Evolutionary conservation across 306 rosid species (phyloP).

Genomic region (Phaseolus lunatus): DNA sequence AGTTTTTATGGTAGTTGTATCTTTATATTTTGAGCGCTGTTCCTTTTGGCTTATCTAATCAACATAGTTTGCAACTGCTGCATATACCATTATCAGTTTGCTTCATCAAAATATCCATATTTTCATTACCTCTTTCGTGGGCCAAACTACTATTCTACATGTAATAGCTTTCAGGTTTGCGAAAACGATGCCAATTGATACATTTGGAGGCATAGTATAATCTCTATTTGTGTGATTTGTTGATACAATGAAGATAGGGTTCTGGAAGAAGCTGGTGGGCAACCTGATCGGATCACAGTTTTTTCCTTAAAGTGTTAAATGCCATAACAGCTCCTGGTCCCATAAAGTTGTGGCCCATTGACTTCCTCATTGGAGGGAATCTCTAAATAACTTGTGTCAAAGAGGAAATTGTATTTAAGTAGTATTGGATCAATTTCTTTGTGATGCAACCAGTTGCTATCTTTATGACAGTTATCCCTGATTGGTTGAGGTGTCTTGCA

Average conservation of each 20-base stretch:
- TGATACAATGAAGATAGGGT: not conserved
- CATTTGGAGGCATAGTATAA: not conserved
- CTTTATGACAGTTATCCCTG: not conserved
- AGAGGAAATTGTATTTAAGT: not conserved
- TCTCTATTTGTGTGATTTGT: not conserved
- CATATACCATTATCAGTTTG: not conserved
- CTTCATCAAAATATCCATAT: not conserved
- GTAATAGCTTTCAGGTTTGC: not conserved
- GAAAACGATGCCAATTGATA: not conserved
- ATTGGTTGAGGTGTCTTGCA: conserved; percentile 1
- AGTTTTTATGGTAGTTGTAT: not conserved
- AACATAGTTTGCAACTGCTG: conserved; percentile 2
- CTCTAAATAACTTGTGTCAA: not conserved
- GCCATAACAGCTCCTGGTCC: conserved; percentile 13
- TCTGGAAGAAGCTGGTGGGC: conserved; percentile 12
- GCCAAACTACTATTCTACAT: not conserved
- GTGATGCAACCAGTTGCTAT: not conserved
- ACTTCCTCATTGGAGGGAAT: conserved; percentile 18
- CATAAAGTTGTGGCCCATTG: conserved; percentile 13
- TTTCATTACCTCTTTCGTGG: not conserved
- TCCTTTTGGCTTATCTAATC: not conserved
- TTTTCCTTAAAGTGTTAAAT: not conserved
- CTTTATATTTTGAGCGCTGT: not conserved
- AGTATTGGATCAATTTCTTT: not conserved
- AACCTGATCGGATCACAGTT: not conserved